phyloP scores from a whole-genome alignment of 2,329 filamentous ascomycete species.

The Aspergillus eucalypticola region DNA sequence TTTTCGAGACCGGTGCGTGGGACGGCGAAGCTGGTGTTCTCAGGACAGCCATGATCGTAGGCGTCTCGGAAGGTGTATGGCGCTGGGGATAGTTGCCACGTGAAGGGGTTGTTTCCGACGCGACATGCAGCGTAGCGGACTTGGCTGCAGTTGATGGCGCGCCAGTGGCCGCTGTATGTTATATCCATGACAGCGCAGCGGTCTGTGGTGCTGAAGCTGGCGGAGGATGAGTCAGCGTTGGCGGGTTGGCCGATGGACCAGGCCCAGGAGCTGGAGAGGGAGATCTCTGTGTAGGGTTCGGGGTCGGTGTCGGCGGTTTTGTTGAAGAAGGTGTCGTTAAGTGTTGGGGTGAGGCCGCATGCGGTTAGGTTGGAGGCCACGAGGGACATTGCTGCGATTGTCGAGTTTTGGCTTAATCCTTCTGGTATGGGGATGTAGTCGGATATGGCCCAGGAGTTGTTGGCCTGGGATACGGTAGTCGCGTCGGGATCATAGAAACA shows the following conservation, averaged over 20 bases:
- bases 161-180: constrained; percentile 57
- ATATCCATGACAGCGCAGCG: constrained; percentile 60
- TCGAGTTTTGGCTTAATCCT: constrained; percentile 25
- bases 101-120: constrained; percentile 54
- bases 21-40: constrained; percentile 53
- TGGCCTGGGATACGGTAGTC: constrained; percentile 44
- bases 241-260: constrained; percentile 60
- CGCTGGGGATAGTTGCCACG: constrained; percentile 55
- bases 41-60: constrained; percentile 49
- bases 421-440: constrained; percentile 30
- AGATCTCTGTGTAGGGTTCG: constrained; percentile 52
- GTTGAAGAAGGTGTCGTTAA: constrained; percentile 58
- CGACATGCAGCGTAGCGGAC: constrained; percentile 59
- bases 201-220: constrained; percentile 32
- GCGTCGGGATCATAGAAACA: constrained; percentile 55
- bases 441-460: constrained; percentile 57
- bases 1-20: constrained; percentile 67
- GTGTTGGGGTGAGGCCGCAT: constrained; percentile 62
- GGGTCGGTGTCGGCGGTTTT: constrained; percentile 52
- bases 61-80: constrained; percentile 48
- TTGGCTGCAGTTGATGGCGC: constrained; percentile 56
- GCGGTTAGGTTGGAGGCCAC: constrained; percentile 46
- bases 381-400: constrained; percentile 35
- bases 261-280: constrained; percentile 58
- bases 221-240: constrained; percentile 42